phyloP scores from a whole-genome alignment of 805 yeast genomes.

The Candida quercuum region DNA sequence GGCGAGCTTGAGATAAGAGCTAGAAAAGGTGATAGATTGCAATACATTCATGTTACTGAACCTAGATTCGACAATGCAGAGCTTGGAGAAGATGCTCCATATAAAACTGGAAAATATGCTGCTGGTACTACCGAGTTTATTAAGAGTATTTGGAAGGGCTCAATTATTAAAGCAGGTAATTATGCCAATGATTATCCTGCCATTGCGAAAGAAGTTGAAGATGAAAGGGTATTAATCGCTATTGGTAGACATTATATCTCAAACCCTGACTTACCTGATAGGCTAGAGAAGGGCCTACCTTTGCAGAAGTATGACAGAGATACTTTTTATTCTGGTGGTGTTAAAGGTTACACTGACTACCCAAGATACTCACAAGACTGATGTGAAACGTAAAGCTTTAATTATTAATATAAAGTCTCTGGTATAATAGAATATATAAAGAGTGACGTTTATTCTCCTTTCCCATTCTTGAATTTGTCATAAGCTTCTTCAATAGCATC shows the following conservation, averaged over 20 bases:
- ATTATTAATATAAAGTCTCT: no score
- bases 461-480: neutral
- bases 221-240: constrained; percentile 27
- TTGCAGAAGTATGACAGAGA: constrained; percentile 28
- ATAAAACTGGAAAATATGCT: neutral
- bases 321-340: constrained; percentile 26
- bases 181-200: neutral
- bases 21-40: constrained; percentile 30
- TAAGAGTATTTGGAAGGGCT: constrained; percentile 16
- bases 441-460: neutral
- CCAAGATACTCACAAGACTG: neutral
- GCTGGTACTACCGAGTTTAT: constrained; percentile 9
- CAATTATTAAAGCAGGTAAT: constrained; percentile 7
- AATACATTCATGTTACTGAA: constrained; percentile 40
- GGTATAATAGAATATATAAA: no score
- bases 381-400: no score
- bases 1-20: constrained; percentile 36
- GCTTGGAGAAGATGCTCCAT: neutral
- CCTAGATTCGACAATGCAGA: no score
- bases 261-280: constrained; percentile 37
- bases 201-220: neutral
- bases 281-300: constrained; percentile 31
- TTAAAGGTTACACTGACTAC: constrained; percentile 7
- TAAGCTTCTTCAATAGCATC: constrained; percentile 11
- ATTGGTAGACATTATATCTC: constrained; percentile 33